phyloP scores from a whole-genome alignment of 1,139 yeast genomes.

The Sugiyamaella paludigena region DNA sequence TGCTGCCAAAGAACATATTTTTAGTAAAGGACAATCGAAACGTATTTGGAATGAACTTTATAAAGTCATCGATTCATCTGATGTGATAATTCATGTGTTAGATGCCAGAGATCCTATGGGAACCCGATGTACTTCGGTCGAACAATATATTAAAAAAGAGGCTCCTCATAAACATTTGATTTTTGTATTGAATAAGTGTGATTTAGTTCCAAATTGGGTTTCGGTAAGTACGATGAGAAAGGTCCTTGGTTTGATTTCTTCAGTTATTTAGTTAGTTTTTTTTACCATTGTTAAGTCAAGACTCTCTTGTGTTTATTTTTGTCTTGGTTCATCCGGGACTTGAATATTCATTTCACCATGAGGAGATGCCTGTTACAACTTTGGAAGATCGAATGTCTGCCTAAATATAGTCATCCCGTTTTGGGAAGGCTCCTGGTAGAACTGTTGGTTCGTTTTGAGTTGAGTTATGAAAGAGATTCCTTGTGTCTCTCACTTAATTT shows the following conservation, averaged over 20 bases:
- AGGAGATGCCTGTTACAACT: slow-evolving; percentile 82
- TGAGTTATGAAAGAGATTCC: slow-evolving; percentile 31
- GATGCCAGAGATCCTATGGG: slow-evolving; percentile 98
- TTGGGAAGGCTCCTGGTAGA: slow-evolving; percentile 44
- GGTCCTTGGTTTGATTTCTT: slow-evolving; percentile 30
- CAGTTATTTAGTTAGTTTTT: slow-evolving; percentile 16
- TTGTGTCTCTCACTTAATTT: slow-evolving; percentile 15
- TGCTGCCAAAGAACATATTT: slow-evolving; percentile 92
- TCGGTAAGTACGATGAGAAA: slow-evolving; percentile 68
- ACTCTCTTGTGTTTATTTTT: slow-evolving; percentile 36
- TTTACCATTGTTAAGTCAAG: slow-evolving; percentile 46
- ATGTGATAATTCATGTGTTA: slow-evolving; percentile 91
- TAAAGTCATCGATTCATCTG: slow-evolving; percentile 95
- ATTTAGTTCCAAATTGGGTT: slow-evolving; percentile 98
- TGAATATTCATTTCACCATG: slow-evolving; percentile 23
- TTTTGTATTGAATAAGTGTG: slow-evolving; percentile 94
- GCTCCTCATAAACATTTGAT: slow-evolving; percentile 96
- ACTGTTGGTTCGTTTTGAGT: slow-evolving; percentile 49
- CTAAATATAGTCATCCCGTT: slow-evolving; percentile 53
- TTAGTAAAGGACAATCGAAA: slow-evolving; percentile 95
- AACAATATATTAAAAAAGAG: slow-evolving; percentile 87
- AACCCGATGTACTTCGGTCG: slow-evolving; percentile 90
- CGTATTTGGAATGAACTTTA: slow-evolving; percentile 98
- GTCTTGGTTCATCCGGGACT: not conserved
- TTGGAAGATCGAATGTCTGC: slow-evolving; percentile 78